Evolutionary conservation across 352 stramenopile species (phyloP), one percentile per base, ranked within the genome.

Genomic region (Pythium apleroticum): DNA sequence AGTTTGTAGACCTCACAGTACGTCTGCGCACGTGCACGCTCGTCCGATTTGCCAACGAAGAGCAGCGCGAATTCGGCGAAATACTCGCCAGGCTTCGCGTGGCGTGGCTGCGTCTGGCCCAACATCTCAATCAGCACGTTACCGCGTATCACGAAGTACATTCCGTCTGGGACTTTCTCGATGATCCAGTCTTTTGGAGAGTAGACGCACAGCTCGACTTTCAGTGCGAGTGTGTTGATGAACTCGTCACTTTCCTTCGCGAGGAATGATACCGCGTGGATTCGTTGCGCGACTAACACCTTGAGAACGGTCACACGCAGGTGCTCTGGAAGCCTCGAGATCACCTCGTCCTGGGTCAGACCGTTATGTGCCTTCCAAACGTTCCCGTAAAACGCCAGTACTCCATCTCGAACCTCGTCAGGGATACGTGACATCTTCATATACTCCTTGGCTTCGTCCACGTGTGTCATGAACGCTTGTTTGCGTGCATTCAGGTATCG

Each of bases 1-100:
- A 93, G 80, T 31, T 90, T 87, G 52, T 91, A 91, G 3, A 93
- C 71, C 45, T 93, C 82, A 8, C 79, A 90, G 43, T 84, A 93
- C 0, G 82, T 93, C 30, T 89, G 75, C 0, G 84, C 84, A 0
- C 82, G 62, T 0, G 82, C 84, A 6, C 76, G 75, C 27, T 91
- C 81, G 35, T 86, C 80, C 0, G 53, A 50, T 15, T 73, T 76
- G 12, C 71, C 72, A 1, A 73, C 60, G 37, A 80, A 80, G 1
- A 91, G 60, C 25, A 91, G 35, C 60, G 69, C 75, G 9, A 72
- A 63, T 30, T 89, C 80, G 1, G 76, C 82, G 43, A 91, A 91
- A 17, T 89, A 76, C 4, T 86, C 80, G 0, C 82, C 82, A 0
- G 71, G 33, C n/a, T 84, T 84, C 3, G 70, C 70, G 54, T 78